phyloP scores from a whole-genome alignment of 2,329 filamentous ascomycete species.

The Penicillium verrucosum region DNA sequence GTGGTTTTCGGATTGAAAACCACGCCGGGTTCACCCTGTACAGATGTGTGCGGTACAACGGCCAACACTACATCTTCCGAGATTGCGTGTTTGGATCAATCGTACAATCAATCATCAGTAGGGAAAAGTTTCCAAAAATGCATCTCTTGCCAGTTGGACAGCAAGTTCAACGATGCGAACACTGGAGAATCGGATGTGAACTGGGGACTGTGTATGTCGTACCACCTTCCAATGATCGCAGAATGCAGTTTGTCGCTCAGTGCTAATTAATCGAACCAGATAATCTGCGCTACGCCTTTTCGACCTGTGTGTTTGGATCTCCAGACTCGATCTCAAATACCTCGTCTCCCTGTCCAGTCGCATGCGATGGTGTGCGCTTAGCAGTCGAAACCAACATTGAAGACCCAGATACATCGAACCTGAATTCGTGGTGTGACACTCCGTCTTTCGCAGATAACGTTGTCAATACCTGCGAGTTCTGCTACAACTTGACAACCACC shows the following conservation, averaged over 20 bases:
- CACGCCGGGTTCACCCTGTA: slow-evolving; percentile 41
- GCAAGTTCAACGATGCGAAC: slow-evolving; percentile 32
- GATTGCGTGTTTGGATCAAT: slow-evolving; percentile 41
- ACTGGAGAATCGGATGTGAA: slow-evolving; percentile 43
- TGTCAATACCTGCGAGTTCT: slow-evolving; percentile 42
- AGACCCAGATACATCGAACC: slow-evolving; percentile 28
- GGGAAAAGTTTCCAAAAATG: slow-evolving; percentile 42
- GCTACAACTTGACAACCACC: slow-evolving; percentile 42
- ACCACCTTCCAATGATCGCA: not conserved
- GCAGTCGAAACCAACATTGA: slow-evolving; percentile 33
- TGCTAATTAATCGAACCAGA: slow-evolving; percentile 28
- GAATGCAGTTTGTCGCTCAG: not conserved
- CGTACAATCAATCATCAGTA: slow-evolving; percentile 32
- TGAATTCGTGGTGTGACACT: slow-evolving; percentile 39
- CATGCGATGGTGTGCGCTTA: slow-evolving; percentile 35
- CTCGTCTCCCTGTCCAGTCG: slow-evolving; percentile 46
- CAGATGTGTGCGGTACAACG: slow-evolving; percentile 29
- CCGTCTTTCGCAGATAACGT: slow-evolving; percentile 41
- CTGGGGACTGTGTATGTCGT: slow-evolving; percentile 46
- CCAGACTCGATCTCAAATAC: slow-evolving; percentile 37
- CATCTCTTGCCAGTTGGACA: slow-evolving; percentile 42
- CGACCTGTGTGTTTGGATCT: slow-evolving; percentile 44
- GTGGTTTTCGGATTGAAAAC: slow-evolving; percentile 29
- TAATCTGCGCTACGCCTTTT: slow-evolving; percentile 46
- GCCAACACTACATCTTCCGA: slow-evolving; percentile 41